Percentiles rank a stretch among this genome's conserved stretches.
Evolutionary conservation across 2,329 filamentous ascomycete genomes (phyloP).

Genomic region (Alternaria dauci): DNA sequence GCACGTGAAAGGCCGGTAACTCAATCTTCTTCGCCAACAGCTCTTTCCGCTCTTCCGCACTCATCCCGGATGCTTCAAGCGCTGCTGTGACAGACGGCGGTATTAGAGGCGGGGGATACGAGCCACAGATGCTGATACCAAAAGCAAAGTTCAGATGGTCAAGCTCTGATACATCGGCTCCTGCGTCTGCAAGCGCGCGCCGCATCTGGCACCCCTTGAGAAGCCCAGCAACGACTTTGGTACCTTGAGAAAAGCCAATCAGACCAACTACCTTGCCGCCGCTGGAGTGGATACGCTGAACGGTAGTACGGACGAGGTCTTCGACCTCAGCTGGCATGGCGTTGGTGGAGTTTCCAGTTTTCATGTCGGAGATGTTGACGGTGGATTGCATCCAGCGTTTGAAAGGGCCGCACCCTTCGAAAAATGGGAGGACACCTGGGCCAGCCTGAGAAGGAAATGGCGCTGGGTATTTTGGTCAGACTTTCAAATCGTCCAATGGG

Average conservation of each 20-base stretch:
- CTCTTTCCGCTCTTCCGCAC: conserved; percentile 17
- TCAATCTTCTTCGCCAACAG: conserved; percentile 30
- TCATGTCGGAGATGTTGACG: conserved; percentile 28
- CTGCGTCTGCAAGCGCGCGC: conserved; percentile 12
- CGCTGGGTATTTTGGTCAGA: conserved; percentile 24
- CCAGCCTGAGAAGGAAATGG: conserved; percentile 46
- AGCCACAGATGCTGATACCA: conserved; percentile 35
- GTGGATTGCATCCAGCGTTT: conserved; percentile 41
- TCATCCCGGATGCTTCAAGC: conserved; percentile 9
- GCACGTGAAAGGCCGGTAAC: conserved; percentile 44
- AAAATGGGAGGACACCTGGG: conserved; percentile 50
- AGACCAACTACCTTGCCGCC: conserved; percentile 42
- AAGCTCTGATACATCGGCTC: neutral
- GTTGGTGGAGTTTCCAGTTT: conserved; percentile 16
- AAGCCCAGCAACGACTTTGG: conserved; percentile 44
- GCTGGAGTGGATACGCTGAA: conserved; percentile 16
- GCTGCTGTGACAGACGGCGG: conserved; percentile 20
- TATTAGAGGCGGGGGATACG: conserved; percentile 42
- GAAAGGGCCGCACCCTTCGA: conserved; percentile 50
- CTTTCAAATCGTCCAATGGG: neutral
- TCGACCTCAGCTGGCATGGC: conserved; percentile 34
- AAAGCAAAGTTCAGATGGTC: conserved; percentile 34
- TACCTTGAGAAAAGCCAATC: conserved; percentile 47
- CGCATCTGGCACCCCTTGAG: conserved; percentile 37
- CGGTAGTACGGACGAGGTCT: conserved; percentile 26